These are phyloP conservation scores for Gnetum montanum DNA, from an alignment of 75 land plant genomes.

Conservation along the genomic window DNA sequence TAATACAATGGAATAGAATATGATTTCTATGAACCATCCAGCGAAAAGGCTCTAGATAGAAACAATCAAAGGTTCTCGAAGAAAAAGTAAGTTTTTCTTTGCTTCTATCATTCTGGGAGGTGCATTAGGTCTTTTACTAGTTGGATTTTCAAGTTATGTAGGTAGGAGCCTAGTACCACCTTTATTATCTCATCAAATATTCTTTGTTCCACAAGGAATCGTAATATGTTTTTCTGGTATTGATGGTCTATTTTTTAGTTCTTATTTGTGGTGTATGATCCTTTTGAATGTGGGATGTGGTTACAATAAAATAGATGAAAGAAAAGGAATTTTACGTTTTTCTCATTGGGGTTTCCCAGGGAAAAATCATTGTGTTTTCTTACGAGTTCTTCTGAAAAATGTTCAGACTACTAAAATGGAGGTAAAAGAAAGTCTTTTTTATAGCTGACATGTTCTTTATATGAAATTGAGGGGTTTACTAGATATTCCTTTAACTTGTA, in stretches of 20 bases:
- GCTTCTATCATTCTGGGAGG: too few relatives aligned
- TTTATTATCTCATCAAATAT: not conserved
- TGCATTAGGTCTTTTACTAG: too few relatives aligned
- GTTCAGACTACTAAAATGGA: not conserved
- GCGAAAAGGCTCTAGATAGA: not conserved
- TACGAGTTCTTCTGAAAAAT: not conserved
- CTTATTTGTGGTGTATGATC: not conserved
- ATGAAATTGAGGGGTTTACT: not conserved
- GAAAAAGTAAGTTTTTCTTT: too few relatives aligned
- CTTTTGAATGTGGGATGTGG: not conserved
- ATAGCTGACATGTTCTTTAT: not conserved
- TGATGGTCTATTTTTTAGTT: not conserved
- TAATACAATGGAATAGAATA: not conserved
- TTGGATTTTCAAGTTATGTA: not conserved
- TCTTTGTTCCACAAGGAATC: too few relatives aligned
- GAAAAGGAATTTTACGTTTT: not conserved
- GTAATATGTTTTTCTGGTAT: not conserved
- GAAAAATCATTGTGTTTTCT: not conserved
- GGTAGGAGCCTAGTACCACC: not conserved
- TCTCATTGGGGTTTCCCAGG: not conserved
- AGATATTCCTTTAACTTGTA: not conserved
- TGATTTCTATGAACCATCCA: not conserved
- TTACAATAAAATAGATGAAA: not conserved
- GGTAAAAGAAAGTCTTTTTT: not conserved
- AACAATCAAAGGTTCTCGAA: not conserved